Evolutionary conservation across 163 green algal genomes (phyloP), one percentile per base, ranked within the genome.

Genomic region (Smithsoniella earleae): DNA sequence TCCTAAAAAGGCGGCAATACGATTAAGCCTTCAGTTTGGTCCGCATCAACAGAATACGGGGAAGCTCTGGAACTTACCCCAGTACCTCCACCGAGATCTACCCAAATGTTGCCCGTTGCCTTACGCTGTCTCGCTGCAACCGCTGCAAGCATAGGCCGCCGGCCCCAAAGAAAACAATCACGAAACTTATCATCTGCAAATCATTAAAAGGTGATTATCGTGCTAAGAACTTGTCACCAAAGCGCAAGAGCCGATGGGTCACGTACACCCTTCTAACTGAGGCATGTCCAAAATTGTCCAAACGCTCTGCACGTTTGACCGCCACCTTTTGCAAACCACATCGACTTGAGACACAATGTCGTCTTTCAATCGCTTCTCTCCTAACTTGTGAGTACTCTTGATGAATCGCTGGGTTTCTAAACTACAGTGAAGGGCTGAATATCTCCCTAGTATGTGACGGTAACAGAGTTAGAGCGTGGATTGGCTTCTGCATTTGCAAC

Each of bases 11-110:
- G n/a, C n/a, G n/a, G n/a, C n/a, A n/a, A n/a, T n/a, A n/a, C n/a
- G n/a, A n/a, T n/a, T n/a, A n/a, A n/a, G n/a, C n/a, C n/a, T n/a
- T n/a, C n/a, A n/a, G n/a, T n/a, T n/a, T n/a, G n/a, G n/a, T n/a
- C n/a, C n/a, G n/a, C n/a, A n/a, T n/a, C n/a, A n/a, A n/a, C n/a
- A n/a, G n/a, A n/a, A n/a, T n/a, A n/a, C n/a, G n/a, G n/a, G 30
- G 20, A n/a, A n/a, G n/a, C n/a, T n/a, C n/a, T n/a, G 66, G 4
- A 76, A 77, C 85, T 81, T 52, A 90, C 85, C 66, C 85, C 90
- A 16, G 92, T 98, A 55, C 92, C 93, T 55, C 93, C 93, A 25
- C 93, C 93, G 63, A 98, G 81, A 75, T 98, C 93, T 2, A 97
- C 91, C 93, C 93, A 98, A 37, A 98, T 83, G 75, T 96, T 74